Evolutionary conservation across 2,329 filamentous ascomycete genomes (phyloP).

Genomic region (Diaporthe capsici): DNA sequence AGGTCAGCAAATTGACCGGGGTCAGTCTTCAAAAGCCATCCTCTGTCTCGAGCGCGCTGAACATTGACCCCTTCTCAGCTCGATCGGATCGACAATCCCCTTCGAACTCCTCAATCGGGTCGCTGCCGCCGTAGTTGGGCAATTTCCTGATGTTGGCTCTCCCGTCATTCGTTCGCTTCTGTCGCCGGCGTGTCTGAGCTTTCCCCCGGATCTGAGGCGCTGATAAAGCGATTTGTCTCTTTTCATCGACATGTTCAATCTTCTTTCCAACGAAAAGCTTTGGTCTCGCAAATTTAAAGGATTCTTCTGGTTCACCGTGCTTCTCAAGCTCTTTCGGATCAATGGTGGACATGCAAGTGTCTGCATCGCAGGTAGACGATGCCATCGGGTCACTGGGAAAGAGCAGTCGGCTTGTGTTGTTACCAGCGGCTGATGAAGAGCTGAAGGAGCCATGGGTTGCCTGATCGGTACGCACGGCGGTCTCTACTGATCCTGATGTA

Average conservation of each 20-base stretch:
- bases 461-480: conserved; percentile 16
- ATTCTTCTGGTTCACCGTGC: neutral
- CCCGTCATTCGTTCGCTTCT: conserved; percentile 42
- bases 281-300: conserved; percentile 48
- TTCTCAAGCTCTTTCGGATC: neutral
- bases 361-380: neutral
- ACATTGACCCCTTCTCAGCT: conserved; percentile 43
- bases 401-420: neutral
- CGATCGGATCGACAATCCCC: conserved; percentile 36
- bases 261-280: conserved; percentile 49
- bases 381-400: neutral
- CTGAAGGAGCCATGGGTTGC: conserved; percentile 27
- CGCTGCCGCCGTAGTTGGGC: conserved; percentile 48
- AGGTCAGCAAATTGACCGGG: neutral
- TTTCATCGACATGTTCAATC: conserved; percentile 24
- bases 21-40: conserved; percentile 9
- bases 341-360: neutral
- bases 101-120: conserved; percentile 52
- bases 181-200: conserved; percentile 20
- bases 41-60: conserved; percentile 47
- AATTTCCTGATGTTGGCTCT: conserved; percentile 49
- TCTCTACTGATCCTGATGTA: neutral
- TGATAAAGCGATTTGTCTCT: conserved; percentile 37
- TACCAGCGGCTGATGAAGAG: neutral
- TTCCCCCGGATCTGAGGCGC: conserved; percentile 32